A percentile compares a stretch with the other conserved stretches of the same genome.
Evolutionary conservation across 768 basidiomycete genomes (phyloP).

Genomic region (Psilocybe cubensis): DNA sequence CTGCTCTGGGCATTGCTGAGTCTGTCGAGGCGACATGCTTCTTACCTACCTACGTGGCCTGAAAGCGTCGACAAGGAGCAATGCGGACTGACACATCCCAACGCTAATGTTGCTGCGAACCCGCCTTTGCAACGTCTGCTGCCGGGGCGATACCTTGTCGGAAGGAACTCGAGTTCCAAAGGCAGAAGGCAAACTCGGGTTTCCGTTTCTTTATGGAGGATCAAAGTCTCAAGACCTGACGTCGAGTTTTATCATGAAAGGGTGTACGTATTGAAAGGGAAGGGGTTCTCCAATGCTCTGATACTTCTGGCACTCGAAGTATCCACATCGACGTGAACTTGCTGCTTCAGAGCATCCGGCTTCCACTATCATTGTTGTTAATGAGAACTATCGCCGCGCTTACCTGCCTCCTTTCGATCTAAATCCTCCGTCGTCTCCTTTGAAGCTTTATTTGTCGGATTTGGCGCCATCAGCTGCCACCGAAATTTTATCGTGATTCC

Average conservation of each 20-base stretch:
- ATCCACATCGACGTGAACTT: not conserved
- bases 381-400: not conserved
- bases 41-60: too few species aligned
- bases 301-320: not conserved
- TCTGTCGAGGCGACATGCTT: not conserved
- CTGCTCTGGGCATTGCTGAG: not conserved
- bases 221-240: not conserved
- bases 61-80: not conserved
- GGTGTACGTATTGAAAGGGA: not conserved
- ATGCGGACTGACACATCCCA: not conserved
- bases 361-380: not conserved
- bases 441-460: not conserved
- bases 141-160: not conserved
- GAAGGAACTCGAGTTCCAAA: conserved; percentile 5
- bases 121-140: not conserved
- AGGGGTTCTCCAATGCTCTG: not conserved
- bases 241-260: not conserved
- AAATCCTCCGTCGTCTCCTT: not conserved
- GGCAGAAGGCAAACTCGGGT: not conserved
- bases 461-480: not conserved
- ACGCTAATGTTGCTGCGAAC: not conserved
- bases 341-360: not conserved
- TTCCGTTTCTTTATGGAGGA: conserved; percentile 12
- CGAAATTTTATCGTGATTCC: not conserved
- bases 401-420: not conserved